Evolutionary conservation across 331 rosid genomes (phyloP), one percentile per base, ranked within the genome.

Genomic region (Cydonia oblonga): DNA sequence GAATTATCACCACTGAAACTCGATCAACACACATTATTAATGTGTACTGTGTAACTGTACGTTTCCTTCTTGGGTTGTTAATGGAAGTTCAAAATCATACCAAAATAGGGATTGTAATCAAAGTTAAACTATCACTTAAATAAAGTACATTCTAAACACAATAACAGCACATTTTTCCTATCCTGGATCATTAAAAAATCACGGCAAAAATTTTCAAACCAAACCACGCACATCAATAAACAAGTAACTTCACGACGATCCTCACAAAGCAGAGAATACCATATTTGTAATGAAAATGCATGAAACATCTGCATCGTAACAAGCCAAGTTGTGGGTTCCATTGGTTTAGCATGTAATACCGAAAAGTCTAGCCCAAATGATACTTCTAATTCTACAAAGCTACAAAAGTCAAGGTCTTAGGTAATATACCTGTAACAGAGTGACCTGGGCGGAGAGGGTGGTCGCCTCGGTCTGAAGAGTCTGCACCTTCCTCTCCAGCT

Each of bases 401-500:
- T 19, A 67, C 28, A 63, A 42, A 52, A 66, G 28, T 69, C 79
- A 79, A 61, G 33, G 75, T 68, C 70, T 8, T 74, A 18, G 25
- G 57, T 35, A 64, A 11, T 64, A 32, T 33, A 93, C 98, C 96
- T 90, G 92, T 61, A 93, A 78, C 76, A 85, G 64, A 1, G 96
- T 87, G 77, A 93, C 87, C 80, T 90, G 92, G 1, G 92, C 90
- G n/a, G 91, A 87, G 23, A 91, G 88, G 52, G 87, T 86, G 64
- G 93, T 86, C 22, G 97, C 92, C 80, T 91, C 91, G 5, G 87
- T 76, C 84, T 91, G 91, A 83, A 91, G 96, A 10, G 84, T 86
- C 81, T 89, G 93, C 63, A 87, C 91, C 83, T 84, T 91, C 84
- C 81, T 86, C 84, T 91, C 96, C 77, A 91, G 77, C 80, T 87